Percentiles rank a stretch among this genome's conserved stretches.
Conservation (phyloP, 2,329 filamentous ascomycete species). For the Huntiella bhutanensis region DNA sequence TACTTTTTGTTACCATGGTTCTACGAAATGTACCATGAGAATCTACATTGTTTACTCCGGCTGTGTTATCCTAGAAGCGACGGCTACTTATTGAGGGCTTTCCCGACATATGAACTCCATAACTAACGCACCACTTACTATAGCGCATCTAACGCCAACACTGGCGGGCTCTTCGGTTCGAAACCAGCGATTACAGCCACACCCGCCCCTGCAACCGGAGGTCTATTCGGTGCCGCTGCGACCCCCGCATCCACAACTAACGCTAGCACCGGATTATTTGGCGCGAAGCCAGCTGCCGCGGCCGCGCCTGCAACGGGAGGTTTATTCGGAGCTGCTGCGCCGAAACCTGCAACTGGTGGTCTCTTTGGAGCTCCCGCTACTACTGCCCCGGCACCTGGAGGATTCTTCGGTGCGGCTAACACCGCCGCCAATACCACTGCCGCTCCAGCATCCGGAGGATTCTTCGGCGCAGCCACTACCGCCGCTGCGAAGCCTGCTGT, state of each 20-base stretch:
- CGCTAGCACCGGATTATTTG: conserved; percentile 2
- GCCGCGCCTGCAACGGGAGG: conserved; percentile 18
- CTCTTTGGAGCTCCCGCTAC: conserved; percentile 18
- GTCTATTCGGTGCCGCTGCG: conserved; percentile 20
- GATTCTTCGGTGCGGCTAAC: not conserved
- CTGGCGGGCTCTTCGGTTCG: conserved; percentile 6
- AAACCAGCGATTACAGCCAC: conserved; percentile 15
- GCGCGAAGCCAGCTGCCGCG: conserved; percentile 1
- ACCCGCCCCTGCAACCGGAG: conserved; percentile 16
- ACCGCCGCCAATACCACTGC: conserved; percentile 1
- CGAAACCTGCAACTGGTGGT: conserved; percentile 15
- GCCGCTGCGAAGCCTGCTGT: conserved; percentile 13
- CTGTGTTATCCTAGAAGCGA: too few species aligned
- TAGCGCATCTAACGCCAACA: conserved; percentile 12
- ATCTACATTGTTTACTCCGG: too few species aligned
- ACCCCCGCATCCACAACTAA: conserved; percentile 14
- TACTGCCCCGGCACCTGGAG: conserved; percentile 13
- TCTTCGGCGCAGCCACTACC: too few species aligned
- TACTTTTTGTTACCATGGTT: too few species aligned
- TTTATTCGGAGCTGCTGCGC: conserved; percentile 19
- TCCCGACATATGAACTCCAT: too few species aligned
- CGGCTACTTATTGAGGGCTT: too few species aligned
- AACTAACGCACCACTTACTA: too few species aligned
- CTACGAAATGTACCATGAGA: too few species aligned
- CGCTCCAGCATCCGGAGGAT: not conserved